Evolutionary conservation across 805 yeast genomes (phyloP).

Genomic region (Lipomyces yamadae): DNA sequence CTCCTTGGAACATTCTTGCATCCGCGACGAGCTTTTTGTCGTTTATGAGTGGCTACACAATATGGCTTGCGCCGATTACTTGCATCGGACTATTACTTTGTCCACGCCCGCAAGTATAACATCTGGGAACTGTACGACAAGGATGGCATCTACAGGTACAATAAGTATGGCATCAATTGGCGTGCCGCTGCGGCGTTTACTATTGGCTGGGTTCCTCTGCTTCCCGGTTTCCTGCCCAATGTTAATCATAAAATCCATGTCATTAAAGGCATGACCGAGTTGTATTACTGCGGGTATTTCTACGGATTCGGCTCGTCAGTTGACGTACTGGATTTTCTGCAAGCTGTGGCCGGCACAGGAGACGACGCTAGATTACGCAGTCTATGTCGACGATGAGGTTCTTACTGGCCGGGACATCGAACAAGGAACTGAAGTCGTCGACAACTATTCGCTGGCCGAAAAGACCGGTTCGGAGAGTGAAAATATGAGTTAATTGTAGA

Average conservation of each 20-base stretch:
- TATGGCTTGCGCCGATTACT: slow-evolving; percentile 51
- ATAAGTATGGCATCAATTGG: slow-evolving; percentile 53
- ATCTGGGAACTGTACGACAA: slow-evolving; percentile 50
- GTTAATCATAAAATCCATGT: slow-evolving; percentile 48
- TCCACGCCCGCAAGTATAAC: slow-evolving; percentile 50
- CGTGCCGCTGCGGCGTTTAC: slow-evolving; percentile 48
- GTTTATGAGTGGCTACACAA: slow-evolving; percentile 48
- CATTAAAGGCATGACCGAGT: slow-evolving; percentile 16
- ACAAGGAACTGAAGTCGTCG: background rate
- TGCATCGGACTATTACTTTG: slow-evolving; percentile 49
- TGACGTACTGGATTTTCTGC: slow-evolving; percentile 25
- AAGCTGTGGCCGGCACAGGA: slow-evolving; percentile 27
- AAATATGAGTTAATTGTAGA: background rate
- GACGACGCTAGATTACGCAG: slow-evolving; percentile 27
- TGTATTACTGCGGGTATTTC: slow-evolving; percentile 33
- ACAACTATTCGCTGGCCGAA: background rate
- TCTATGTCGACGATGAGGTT: slow-evolving; percentile 21
- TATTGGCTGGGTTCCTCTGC: slow-evolving; percentile 41
- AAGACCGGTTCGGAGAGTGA: background rate
- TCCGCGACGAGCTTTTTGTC: slow-evolving; percentile 48
- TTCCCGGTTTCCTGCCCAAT: slow-evolving; percentile 40
- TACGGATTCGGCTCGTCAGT: slow-evolving; percentile 27
- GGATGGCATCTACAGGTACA: slow-evolving; percentile 50
- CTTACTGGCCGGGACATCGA: slow-evolving; percentile 7
- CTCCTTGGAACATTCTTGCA: slow-evolving; percentile 52